Percentiles rank a stretch among this genome's conserved stretches.
Evolutionary conservation across 306 rosid genomes (phyloP).

Genomic region (Pyrus communis): DNA sequence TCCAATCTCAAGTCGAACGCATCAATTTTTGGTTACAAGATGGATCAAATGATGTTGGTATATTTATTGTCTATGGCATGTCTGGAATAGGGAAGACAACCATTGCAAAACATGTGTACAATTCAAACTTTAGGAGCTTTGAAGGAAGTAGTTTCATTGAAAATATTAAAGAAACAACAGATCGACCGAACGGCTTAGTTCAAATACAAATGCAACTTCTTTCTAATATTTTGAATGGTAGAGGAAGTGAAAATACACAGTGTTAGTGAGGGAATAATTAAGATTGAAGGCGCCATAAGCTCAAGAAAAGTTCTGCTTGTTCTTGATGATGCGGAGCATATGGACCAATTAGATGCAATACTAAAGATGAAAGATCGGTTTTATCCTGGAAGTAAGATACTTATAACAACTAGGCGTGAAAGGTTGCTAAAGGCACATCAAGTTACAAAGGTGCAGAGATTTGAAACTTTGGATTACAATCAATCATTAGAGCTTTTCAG

Average conservation of each 20-base stretch:
- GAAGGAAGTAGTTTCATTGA: conserved; percentile 5
- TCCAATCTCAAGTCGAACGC: neutral
- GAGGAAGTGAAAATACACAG: neutral
- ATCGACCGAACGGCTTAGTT: neutral
- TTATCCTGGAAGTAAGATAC: neutral
- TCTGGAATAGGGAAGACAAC: conserved; percentile 7
- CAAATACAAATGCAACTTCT: neutral
- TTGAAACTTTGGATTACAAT: neutral
- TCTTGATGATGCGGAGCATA: neutral
- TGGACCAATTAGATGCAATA: neutral
- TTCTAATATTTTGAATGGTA: neutral
- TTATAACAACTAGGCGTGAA: neutral
- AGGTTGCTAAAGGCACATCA: neutral
- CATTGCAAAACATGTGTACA: neutral
- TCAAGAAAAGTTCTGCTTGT: neutral
- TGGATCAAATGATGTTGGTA: neutral
- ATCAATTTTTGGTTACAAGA: neutral
- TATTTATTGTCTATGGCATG: neutral
- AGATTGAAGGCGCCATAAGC: neutral
- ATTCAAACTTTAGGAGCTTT: neutral
- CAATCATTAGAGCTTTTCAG: neutral
- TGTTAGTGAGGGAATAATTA: neutral
- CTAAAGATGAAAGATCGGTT: neutral
- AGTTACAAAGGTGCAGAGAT: neutral
- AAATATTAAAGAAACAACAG: neutral